Conservation (phyloP, 441 rosid genomes). For the Dalechampia spathulata region DNA sequence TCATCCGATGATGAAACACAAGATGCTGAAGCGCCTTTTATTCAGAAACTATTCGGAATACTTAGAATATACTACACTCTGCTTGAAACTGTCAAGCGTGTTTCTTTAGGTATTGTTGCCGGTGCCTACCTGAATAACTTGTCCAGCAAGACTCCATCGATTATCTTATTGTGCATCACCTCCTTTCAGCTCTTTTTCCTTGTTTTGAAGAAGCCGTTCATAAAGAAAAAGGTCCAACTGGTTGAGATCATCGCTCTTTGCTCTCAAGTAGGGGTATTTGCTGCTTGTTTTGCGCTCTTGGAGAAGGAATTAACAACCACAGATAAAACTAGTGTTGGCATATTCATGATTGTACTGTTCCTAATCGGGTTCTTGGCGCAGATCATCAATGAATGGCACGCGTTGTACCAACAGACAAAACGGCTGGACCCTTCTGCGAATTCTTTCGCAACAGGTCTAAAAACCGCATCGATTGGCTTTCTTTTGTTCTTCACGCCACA, state of each 20-base stretch:
- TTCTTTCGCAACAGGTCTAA: conserved; percentile 55
- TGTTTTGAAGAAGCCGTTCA: conserved; percentile 84
- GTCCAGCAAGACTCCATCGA: conserved; percentile 43
- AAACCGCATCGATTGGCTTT: conserved; percentile 56
- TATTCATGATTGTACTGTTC: conserved; percentile 60
- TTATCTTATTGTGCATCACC: conserved; percentile 52
- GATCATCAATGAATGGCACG: conserved; percentile 63
- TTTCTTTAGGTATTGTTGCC: conserved; percentile 53
- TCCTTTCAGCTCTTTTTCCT: conserved; percentile 85
- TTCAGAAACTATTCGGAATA: conserved; percentile 84
- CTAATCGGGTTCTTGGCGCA: conserved; percentile 53
- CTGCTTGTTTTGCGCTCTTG: conserved; percentile 43
- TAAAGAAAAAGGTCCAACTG: conserved; percentile 80
- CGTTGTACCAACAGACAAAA: conserved; percentile 60
- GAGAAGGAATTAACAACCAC: conserved; percentile 33
- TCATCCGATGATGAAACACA: conserved; percentile 93
- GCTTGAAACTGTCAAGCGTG: conserved; percentile 58
- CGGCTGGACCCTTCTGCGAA: conserved; percentile 41
- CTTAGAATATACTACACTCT: conserved; percentile 83
- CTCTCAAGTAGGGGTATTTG: conserved; percentile 53
- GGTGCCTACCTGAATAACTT: conserved; percentile 51
- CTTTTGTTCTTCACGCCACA: conserved; percentile 44
- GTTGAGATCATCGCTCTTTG: conserved; percentile 65
- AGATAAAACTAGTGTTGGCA: conserved; percentile 44
- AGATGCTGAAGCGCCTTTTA: conserved; percentile 91